Percentiles rank a stretch among this genome's conserved stretches.
phyloP scores from a whole-genome alignment of 257 asterid species.

The Schizonepeta tenuifolia region DNA sequence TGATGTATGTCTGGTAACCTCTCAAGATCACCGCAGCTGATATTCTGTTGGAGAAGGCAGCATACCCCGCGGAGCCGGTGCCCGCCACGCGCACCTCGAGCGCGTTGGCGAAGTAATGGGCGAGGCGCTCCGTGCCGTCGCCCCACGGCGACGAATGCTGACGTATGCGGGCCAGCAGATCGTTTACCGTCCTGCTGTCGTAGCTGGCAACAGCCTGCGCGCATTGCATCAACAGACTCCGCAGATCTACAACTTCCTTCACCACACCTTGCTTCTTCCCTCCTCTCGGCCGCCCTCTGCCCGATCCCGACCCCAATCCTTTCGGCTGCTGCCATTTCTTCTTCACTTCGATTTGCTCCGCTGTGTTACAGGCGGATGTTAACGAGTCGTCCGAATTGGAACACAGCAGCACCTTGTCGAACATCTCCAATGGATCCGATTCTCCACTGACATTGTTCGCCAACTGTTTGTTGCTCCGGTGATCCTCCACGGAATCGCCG shows the following conservation, averaged over 20 bases:
- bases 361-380: neutral
- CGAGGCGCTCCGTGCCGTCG: constrained; percentile 51
- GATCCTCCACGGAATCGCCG: constrained; percentile 20
- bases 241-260: constrained; percentile 48
- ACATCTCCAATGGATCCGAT: constrained; percentile 46
- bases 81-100: constrained; percentile 59
- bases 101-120: constrained; percentile 54
- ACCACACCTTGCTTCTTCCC: constrained; percentile 33
- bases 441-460: constrained; percentile 35
- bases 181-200: constrained; percentile 33
- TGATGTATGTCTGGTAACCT: constrained; percentile 48
- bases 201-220: constrained; percentile 53
- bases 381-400: neutral
- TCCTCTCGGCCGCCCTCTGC: constrained; percentile 44
- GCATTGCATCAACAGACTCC: constrained; percentile 47
- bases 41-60: constrained; percentile 30
- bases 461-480: constrained; percentile 40
- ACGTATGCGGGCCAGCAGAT: constrained; percentile 39
- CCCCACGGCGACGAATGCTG: constrained; percentile 55
- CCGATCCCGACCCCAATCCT: constrained; percentile 14
- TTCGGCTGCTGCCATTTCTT: constrained; percentile 27
- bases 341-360: neutral
- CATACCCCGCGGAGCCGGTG: constrained; percentile 36
- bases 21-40: constrained; percentile 50
- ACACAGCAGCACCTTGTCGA: constrained; percentile 54